These are phyloP conservation scores for Penicillium fuscoglaucum DNA, from an alignment of 2,329 filamentous ascomycete species.

Conservation along the genomic window DNA sequence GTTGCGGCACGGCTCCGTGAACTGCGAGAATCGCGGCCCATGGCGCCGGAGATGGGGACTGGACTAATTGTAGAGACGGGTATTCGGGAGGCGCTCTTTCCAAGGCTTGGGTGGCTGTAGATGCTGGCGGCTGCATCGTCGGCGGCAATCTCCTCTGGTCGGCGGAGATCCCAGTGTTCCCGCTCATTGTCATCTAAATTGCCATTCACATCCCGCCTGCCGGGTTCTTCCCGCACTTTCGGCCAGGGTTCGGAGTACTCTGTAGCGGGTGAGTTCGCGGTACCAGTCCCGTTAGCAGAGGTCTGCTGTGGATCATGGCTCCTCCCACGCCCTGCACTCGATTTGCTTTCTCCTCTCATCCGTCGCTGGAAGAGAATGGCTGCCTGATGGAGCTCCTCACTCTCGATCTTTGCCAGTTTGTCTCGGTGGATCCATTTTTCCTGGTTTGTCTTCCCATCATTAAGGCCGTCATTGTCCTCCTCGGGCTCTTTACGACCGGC, in stretches of 20 bases:
- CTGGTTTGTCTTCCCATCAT: constrained; percentile 29
- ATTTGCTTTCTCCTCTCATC: constrained; percentile 38
- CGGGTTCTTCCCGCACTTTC: constrained; percentile 37
- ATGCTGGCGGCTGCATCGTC: constrained; percentile 50
- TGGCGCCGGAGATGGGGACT: constrained; percentile 59
- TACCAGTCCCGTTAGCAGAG: constrained; percentile 29
- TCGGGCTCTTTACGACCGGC: constrained; percentile 17
- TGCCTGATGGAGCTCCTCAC: constrained; percentile 51
- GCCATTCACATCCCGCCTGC: constrained; percentile 42
- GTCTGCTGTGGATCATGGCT: constrained; percentile 41
- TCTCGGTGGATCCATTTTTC: constrained; percentile 54
- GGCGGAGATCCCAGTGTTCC: constrained; percentile 69
- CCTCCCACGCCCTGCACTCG: constrained; percentile 37
- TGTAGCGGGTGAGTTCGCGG: constrained; percentile 24
- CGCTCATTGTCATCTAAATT: constrained; percentile 44
- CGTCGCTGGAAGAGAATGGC: constrained; percentile 46
- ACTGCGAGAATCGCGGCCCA: constrained; percentile 71
- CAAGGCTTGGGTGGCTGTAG: constrained; percentile 53
- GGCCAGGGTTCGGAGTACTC: constrained; percentile 41
- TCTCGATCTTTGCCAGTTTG: constrained; percentile 53
- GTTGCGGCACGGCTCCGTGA: constrained; percentile 60
- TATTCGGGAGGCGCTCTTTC: constrained; percentile 74
- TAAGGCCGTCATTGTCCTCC: constrained; percentile 22
- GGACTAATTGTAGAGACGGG: constrained; percentile 81
- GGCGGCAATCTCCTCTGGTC: constrained; percentile 72